phyloP scores from a whole-genome alignment of 2,329 filamentous ascomycete genomes.

The Rutstroemia sp. region DNA sequence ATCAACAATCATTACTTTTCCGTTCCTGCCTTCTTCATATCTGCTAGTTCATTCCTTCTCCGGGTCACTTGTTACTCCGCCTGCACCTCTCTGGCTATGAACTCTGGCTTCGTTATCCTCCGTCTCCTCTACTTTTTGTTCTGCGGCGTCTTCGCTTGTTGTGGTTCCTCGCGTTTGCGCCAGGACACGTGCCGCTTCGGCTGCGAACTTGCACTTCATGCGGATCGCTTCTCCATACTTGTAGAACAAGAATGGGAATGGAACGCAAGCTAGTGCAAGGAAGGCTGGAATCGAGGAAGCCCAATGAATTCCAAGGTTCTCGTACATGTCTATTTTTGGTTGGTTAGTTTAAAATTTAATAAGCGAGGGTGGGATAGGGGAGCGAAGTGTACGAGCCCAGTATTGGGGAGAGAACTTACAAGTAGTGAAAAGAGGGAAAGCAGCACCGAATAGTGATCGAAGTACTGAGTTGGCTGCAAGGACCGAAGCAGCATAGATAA shows the following conservation, averaged over 20 bases:
- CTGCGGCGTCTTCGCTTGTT: neutral
- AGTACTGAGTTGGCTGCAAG: slow-evolving; percentile 66
- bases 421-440: slow-evolving; percentile 65
- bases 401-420: slow-evolving; percentile 14
- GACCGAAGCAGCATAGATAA: slow-evolving; percentile 69
- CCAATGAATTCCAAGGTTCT: slow-evolving; percentile 64
- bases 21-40: neutral
- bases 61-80: too few species aligned
- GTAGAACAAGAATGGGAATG: slow-evolving; percentile 72
- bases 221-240: slow-evolving; percentile 60
- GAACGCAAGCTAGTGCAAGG: slow-evolving; percentile 61
- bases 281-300: slow-evolving; percentile 67
- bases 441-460: slow-evolving; percentile 61
- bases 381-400: neutral
- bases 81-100: neutral
- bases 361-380: neutral
- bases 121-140: slow-evolving; percentile 3
- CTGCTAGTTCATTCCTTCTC: neutral
- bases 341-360: slow-evolving; percentile 1
- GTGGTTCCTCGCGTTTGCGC: neutral
- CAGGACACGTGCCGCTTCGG: slow-evolving; percentile 42
- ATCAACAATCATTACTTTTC: too few species aligned
- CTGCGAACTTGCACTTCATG: slow-evolving; percentile 59
- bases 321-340: slow-evolving; percentile 6
- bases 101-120: slow-evolving; percentile 1